These are phyloP conservation scores for Aspergillus sclerotioniger DNA, from an alignment of 495 filamentous ascomycete species.

Conservation along the genomic window DNA sequence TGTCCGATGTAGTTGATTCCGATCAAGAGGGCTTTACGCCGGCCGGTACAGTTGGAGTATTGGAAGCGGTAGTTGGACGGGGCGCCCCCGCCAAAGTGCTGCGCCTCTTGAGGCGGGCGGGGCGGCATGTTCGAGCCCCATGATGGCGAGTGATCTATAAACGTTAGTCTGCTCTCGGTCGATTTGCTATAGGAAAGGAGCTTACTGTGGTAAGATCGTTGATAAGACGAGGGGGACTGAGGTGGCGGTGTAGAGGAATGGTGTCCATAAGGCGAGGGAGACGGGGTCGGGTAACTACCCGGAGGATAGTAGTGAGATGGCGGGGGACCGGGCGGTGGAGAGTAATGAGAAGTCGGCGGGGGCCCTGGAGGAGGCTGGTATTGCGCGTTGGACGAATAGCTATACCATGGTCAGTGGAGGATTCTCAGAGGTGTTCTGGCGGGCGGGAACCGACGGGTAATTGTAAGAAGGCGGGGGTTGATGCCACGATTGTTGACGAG, in stretches of 20 bases:
- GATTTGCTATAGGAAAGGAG: not conserved
- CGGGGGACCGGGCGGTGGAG: slow-evolving; percentile 11
- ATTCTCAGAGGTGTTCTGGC: not conserved
- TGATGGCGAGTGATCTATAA: slow-evolving; percentile 17
- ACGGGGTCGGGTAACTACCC: slow-evolving; percentile 15
- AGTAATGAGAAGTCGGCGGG: slow-evolving; percentile 17
- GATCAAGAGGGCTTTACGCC: slow-evolving; percentile 87
- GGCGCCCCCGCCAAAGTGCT: slow-evolving; percentile 72
- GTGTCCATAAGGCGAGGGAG: slow-evolving; percentile 16
- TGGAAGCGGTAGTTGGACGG: slow-evolving; percentile 78
- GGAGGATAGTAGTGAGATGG: slow-evolving; percentile 9
- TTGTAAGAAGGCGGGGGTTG: slow-evolving; percentile 20
- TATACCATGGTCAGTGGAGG: not conserved
- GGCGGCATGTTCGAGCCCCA: slow-evolving; percentile 30
- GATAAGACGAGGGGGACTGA: slow-evolving; percentile 11
- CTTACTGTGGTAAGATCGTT: slow-evolving; percentile 20
- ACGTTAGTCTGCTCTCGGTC: not conserved
- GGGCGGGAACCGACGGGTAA: slow-evolving; percentile 9
- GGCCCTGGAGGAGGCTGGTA: slow-evolving; percentile 1
- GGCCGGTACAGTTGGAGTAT: slow-evolving; percentile 88
- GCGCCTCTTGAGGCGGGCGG: slow-evolving; percentile 38
- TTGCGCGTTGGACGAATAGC: not conserved
- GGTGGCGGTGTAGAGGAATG: slow-evolving; percentile 21
- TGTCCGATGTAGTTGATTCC: slow-evolving; percentile 98
- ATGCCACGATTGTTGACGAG: slow-evolving; percentile 19